phyloP scores from a whole-genome alignment of 306 rosid genomes.

The Lathyrus sativus region DNA sequence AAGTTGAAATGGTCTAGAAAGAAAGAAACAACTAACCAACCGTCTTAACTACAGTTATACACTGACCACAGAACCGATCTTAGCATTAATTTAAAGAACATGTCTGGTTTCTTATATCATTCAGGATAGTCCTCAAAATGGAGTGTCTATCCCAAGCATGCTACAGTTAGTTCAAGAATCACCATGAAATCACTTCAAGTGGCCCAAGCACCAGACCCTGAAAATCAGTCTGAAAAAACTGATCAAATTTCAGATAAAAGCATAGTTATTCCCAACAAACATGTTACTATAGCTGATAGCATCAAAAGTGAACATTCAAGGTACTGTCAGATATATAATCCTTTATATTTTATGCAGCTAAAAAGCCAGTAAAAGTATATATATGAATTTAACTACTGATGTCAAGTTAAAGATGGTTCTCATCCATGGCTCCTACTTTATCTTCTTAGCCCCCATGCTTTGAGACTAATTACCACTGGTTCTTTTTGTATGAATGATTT shows the following conservation, averaged over 20 bases:
- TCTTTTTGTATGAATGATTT: constrained; percentile 8
- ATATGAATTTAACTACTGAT: too few relatives aligned
- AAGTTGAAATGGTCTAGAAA: constrained; percentile 23
- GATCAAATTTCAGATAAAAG: constrained; percentile 60
- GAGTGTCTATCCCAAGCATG: constrained; percentile 31
- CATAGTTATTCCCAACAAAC: constrained; percentile 64
- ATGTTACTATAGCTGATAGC: constrained; percentile 51
- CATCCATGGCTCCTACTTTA: constrained; percentile 1
- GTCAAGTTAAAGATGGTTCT: background rate
- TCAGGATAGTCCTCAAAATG: constrained; percentile 29
- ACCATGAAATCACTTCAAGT: constrained; percentile 56
- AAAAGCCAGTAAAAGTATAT: background rate
- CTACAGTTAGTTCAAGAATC: constrained; percentile 40
- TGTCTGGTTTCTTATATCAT: constrained; percentile 23
- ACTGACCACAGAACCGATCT: constrained; percentile 72
- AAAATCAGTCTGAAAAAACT: constrained; percentile 37
- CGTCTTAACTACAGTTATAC: constrained; percentile 41
- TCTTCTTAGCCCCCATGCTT: constrained; percentile 12
- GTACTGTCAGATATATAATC: constrained; percentile 43
- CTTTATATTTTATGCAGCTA: constrained; percentile 18
- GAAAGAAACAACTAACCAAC: constrained; percentile 51
- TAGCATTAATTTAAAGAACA: constrained; percentile 58
- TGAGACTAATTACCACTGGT: constrained; percentile 15
- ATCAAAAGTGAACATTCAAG: constrained; percentile 59
- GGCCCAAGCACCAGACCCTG: constrained; percentile 43